These are phyloP conservation scores for Ballota nigra DNA, from an alignment of 257 asterid species.

Conservation along the genomic window DNA sequence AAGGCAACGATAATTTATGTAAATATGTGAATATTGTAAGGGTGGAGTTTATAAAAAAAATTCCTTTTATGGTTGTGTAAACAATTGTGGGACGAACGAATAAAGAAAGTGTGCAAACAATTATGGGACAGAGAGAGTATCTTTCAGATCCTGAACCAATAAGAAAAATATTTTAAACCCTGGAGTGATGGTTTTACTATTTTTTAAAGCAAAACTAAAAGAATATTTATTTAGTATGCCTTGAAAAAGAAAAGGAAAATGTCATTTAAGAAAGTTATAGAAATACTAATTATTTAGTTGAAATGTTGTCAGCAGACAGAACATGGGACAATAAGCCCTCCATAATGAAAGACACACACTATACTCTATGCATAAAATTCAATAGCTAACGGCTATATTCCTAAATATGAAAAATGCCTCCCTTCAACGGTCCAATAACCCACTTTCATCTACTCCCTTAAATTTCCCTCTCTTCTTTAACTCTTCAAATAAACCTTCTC, in stretches of 20 bases:
- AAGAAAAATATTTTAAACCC: no score
- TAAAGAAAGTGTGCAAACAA: no score
- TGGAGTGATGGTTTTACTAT: no score
- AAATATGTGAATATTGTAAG: no score
- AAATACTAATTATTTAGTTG: background rate
- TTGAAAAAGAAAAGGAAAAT: background rate
- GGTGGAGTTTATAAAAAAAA: no score
- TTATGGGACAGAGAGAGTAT: no score
- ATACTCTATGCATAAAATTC: background rate
- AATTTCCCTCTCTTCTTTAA: conserved; percentile 21
- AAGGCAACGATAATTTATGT: no score
- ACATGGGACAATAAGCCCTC: conserved; percentile 14
- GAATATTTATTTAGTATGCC: no score
- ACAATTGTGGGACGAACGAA: no score
- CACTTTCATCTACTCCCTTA: background rate
- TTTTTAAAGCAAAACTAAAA: no score
- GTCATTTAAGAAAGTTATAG: background rate
- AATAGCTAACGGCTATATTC: conserved; percentile 55
- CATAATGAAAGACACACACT: background rate
- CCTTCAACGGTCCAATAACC: conserved; percentile 46
- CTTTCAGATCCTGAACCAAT: no score
- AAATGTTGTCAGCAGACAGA: conserved; percentile 12
- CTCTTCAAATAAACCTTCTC: background rate
- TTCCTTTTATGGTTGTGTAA: no score
- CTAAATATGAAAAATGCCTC: conserved; percentile 23